phyloP scores from a whole-genome alignment of 768 basidiomycete species.

The Kwoniella europaea region DNA sequence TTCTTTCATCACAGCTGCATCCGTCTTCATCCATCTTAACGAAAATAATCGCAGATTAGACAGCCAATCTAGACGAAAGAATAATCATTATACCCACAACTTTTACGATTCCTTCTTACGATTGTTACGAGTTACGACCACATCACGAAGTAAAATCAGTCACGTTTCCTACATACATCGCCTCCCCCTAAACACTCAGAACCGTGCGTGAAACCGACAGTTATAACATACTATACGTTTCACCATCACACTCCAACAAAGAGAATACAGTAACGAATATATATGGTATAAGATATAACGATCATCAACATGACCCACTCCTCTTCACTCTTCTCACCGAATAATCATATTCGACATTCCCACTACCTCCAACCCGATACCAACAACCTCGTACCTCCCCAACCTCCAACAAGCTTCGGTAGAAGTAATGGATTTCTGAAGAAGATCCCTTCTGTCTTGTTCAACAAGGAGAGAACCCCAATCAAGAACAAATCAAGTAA shows the following conservation, averaged over 20 bases:
- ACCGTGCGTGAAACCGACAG: conserved; percentile 9
- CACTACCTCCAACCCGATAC: conserved; percentile 33
- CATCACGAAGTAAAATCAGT: conserved; percentile 24
- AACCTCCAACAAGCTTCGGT: conserved; percentile 20
- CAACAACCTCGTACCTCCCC: conserved; percentile 6
- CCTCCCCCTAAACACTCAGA: neutral
- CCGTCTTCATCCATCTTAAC: neutral
- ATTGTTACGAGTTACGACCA: conserved; percentile 3
- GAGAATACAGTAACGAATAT: neutral
- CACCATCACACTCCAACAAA: conserved; percentile 1
- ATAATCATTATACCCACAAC: neutral
- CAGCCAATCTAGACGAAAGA: neutral
- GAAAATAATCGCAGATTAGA: neutral
- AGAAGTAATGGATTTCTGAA: conserved; percentile 24
- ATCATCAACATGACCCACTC: conserved; percentile 22
- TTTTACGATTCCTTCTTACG: neutral
- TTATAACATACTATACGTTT: conserved; percentile 1
- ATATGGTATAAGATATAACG: conserved; percentile 20
- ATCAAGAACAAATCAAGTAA: conserved; percentile 28
- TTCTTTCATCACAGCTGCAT: neutral
- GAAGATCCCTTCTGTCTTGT: conserved; percentile 47
- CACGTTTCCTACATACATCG: neutral
- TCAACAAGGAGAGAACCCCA: conserved; percentile 31
- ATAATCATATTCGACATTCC: conserved; percentile 31
- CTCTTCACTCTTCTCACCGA: conserved; percentile 24